Percentiles rank a stretch among this genome's conserved stretches.
Conservation (phyloP, 148 eudicot species). For the Polygonum maritimum region DNA sequence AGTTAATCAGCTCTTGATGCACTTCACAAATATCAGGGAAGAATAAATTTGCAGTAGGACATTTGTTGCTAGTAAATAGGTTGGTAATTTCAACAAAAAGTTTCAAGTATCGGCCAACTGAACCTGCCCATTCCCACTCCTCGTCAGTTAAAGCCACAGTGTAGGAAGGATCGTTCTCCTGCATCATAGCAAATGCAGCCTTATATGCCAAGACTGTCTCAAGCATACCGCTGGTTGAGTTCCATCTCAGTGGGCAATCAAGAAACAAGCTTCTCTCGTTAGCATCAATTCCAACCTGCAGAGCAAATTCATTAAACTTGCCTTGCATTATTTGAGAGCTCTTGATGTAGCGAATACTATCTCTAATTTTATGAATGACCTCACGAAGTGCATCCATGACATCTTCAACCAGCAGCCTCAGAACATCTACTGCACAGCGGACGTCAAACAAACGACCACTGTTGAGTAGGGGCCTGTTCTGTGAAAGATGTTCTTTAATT, state of each 20-base stretch:
- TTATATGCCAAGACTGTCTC: constrained; percentile 68
- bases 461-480: constrained; percentile 75
- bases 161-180: constrained; percentile 62
- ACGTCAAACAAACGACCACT: constrained; percentile 71
- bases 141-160: constrained; percentile 38
- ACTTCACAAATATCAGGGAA: constrained; percentile 86
- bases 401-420: constrained; percentile 65
- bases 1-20: constrained; percentile 62
- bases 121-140: constrained; percentile 81
- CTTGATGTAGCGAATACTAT: constrained; percentile 64
- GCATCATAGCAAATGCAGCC: constrained; percentile 56
- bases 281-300: constrained; percentile 49
- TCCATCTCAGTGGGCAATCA: constrained; percentile 65
- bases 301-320: constrained; percentile 72
- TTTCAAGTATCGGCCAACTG: constrained; percentile 56
- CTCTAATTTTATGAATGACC: constrained; percentile 58
- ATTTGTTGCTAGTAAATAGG: constrained; percentile 44
- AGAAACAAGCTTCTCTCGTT: constrained; percentile 44
- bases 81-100: constrained; percentile 63
- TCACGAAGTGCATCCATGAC: constrained; percentile 58
- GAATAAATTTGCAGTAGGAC: constrained; percentile 70
- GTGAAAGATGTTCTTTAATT: constrained; percentile 72
- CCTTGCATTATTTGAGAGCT: constrained; percentile 59
- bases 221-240: constrained; percentile 80
- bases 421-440: constrained; percentile 60